Conservation (phyloP, 805 yeast species). For the Saccharomycopsis babjevae region DNA sequence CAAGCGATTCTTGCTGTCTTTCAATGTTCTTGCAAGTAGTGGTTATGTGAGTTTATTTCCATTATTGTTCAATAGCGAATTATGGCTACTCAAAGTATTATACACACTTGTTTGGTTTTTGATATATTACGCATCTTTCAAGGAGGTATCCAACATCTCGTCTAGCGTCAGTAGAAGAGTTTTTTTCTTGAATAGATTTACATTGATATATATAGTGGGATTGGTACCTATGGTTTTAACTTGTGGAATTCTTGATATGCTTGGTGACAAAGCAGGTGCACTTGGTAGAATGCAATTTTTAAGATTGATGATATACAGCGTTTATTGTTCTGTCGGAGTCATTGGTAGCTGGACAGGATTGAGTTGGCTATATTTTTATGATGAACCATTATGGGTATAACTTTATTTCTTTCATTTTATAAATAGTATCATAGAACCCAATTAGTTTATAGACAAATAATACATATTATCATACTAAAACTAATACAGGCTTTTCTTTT, state of each 20-base stretch:
- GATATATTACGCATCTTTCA: conserved; percentile 60
- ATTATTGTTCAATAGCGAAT: conserved; percentile 66
- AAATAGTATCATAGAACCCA: background rate
- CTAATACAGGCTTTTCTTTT: background rate
- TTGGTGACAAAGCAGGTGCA: conserved; percentile 42
- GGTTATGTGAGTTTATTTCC: conserved; percentile 90
- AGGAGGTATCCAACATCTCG: conserved; percentile 48
- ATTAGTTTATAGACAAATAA: background rate
- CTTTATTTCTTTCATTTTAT: background rate
- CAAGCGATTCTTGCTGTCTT: conserved; percentile 60
- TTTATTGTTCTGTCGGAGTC: conserved; percentile 80
- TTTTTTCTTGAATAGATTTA: conserved; percentile 63
- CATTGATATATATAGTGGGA: conserved; percentile 56
- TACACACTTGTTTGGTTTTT: conserved; percentile 83
- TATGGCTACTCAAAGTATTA: conserved; percentile 63
- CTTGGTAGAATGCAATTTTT: conserved; percentile 60
- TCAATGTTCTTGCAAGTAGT: conserved; percentile 59
- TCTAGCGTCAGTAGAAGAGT: conserved; percentile 34
- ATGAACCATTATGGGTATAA: conserved; percentile 54
- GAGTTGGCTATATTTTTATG: conserved; percentile 80
- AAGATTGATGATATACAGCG: conserved; percentile 71
- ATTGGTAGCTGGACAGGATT: conserved; percentile 81
- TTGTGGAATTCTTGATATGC: conserved; percentile 39
- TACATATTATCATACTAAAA: too few species aligned
- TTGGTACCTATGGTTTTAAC: conserved; percentile 52